Base-by-base conservation (phyloP, 495 filamentous ascomycete genomes). In the Tricharina praecox region DNA sequence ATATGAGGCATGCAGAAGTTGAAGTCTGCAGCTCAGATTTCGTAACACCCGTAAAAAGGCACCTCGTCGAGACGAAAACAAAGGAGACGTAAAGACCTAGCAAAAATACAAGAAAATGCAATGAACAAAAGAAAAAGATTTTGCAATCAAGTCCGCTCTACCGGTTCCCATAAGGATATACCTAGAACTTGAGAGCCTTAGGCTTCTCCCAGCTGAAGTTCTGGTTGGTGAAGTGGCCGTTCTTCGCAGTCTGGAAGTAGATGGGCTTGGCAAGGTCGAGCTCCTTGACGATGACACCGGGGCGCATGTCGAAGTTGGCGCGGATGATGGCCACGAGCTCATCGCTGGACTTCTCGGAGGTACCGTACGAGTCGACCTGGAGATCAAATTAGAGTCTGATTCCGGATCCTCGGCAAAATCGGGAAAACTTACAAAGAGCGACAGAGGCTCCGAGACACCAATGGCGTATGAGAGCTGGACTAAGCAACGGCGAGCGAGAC, bases 391-490 rank as follows among this genome's bases (percentile, higher is more conserved):
- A 58, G 54, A 13, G 50, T 2, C 2, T 25, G 30, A 35, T 3
- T 2, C n/a, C n/a, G n/a, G n/a, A n/a, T n/a, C n/a, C n/a, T n/a
- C n/a, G n/a, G n/a, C n/a, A n/a, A n/a, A n/a, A n/a, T n/a, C n/a
- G n/a, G 83, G 81, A 23, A 46, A 10, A 50, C 58, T 23, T 54
- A 90, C 81, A 64, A 85, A 85, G 67, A 90, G 75, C 45, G 82
- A 86, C 48, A 94, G 81, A 53, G 90, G 90, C 76, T 96, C 90
- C 24, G 90, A 76, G 50, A 97, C 90, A 75, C 90, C 90, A 62
- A 97, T 97, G 68, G 90, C 90, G 72, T 97, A 97, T 41, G 87
- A 94, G 54, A 97, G 79, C 74, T 97, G 90, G 50, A 97, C 90
- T 35, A 96, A 75, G 42, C 77, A 82, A 66, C 90, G 87, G 60